Base-by-base conservation (phyloP, 768 basidiomycete species). In the Russula sp. region DNA sequence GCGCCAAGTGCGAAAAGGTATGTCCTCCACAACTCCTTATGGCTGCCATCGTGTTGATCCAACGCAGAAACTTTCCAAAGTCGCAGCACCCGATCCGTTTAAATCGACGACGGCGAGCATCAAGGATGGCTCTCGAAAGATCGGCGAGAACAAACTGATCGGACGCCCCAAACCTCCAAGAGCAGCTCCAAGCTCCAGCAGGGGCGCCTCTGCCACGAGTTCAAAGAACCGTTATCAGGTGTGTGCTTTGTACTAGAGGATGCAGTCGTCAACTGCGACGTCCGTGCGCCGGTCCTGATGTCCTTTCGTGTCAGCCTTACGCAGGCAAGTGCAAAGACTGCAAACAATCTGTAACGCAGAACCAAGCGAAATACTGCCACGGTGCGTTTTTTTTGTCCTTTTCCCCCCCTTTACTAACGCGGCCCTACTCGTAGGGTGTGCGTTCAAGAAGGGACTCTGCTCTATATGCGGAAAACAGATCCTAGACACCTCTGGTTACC, bases 71-170 rank as follows among this genome's bases (percentile, higher is more conserved):
- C 82, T 91, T 57, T 92, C 90, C 61, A 93, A 90, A 74, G 81
- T 94, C 51, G 91, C 91, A 62, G 91, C 91, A 5, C 91, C 91
- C 52, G 91, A 94, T 76, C 91, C 91, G 44, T 94, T 92, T 75
- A 81, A 80, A 37, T 81, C 89, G 10, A 86, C 87, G 52, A 86
- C 88, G 2, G 75, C 76, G 54, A 84, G 85, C 66, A 87, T 91
- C 76, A 91, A 88, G 76, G 87, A 87, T n/a, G 90, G 90, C 52
- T 82, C 85, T 35, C 81, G 91, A 65, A 91, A 82, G 74, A 82
- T 93, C 45, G 89, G 88, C 64, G 91, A 90, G 79, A 93, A 92
- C 77, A 91, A 91, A 77, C 82, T 92, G 34, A 77, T 90, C 50
- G 77, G 78, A 58, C 80, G 87, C 40, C 86, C 86, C 54, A 69